Percentiles rank a stretch among this genome's conserved stretches.
Evolutionary conservation across 2,329 filamentous ascomycete species (phyloP).

Genomic region (Hirsutella minnesotensis): DNA sequence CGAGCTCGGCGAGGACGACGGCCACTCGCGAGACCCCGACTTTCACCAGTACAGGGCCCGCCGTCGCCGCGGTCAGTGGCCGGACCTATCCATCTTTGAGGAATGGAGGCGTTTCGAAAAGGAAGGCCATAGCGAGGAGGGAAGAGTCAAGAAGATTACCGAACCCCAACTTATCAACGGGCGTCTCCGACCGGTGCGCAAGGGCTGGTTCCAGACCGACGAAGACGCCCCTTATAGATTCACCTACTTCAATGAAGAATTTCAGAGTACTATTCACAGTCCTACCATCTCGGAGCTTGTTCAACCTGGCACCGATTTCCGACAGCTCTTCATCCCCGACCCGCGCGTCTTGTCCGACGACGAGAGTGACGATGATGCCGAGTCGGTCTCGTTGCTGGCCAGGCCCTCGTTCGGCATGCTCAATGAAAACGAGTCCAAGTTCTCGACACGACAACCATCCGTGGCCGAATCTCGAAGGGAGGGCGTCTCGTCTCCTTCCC

Average conservation of each 20-base stretch:
- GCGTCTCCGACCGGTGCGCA: constrained; percentile 67
- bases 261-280: constrained; percentile 90
- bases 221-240: constrained; percentile 90
- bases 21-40: constrained; percentile 31
- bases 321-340: constrained; percentile 83
- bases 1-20: constrained; percentile 70
- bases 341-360: constrained; percentile 65
- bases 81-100: constrained; percentile 71
- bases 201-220: constrained; percentile 74
- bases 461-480: constrained; percentile 19
- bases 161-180: constrained; percentile 91
- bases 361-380: constrained; percentile 50
- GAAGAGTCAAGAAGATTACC: constrained; percentile 80
- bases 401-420: constrained; percentile 12
- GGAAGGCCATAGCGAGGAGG: constrained; percentile 65
- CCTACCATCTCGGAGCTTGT: constrained; percentile 89
- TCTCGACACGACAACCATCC: constrained; percentile 34
- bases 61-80: constrained; percentile 66
- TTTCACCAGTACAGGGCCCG: constrained; percentile 25
- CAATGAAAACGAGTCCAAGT: constrained; percentile 28
- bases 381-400: constrained; percentile 13
- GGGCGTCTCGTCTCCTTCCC: constrained; percentile 16
- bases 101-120: constrained; percentile 89
- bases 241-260: constrained; percentile 97
- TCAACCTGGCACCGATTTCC: constrained; percentile 73